Evolutionary conservation across 805 yeast species (phyloP), one percentile per base, ranked within the genome.

Genomic region (Starmerella potacharoeniae): DNA sequence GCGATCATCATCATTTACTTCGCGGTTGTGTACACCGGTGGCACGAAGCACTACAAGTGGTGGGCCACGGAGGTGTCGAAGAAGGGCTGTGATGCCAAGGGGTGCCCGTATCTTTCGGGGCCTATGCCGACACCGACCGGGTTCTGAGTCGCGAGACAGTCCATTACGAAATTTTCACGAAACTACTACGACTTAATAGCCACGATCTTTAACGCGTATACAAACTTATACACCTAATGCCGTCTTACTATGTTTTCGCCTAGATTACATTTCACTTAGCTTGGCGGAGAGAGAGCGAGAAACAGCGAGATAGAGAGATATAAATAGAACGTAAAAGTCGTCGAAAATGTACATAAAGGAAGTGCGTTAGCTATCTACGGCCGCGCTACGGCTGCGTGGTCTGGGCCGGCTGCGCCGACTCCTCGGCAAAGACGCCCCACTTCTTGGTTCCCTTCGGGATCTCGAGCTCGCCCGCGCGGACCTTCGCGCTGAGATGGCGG

Each of bases 61-160:
- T 83, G 89, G 89, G 89, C 87, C 22, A 79, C 80, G 55, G 66
- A 58, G 16, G 75, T 70, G 17, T 14, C 55, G 17, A 39, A 11
- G 17, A 53, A 54, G 16, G 61, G 58, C 4, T 51, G 56, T 16
- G 64, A 58, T 34, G 58, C 56, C 10, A 57, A 43, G n/a, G 61
- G 56, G 6, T 43, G 54, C 22, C 59, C 65, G 8, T 37, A 54
- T 39, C 16, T 33, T 9, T n/a, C 22, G 14, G 58, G 58, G 10
- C 42, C 43, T 7, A 49, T 57, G 28, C 48, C 51, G 30, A 17
- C 17, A 13, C 55, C 55, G 16, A 52, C 45, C 13, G 51, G 53
- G 8, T 48, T 48, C 43, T 55, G 16, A 29, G 37, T 13, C 8
- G 11, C 35, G 11, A 8, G 8, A 8, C 8, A 33, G 8, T 33